Conservation (phyloP, 192 early-diverging fungal species). For the Chytriomyces hyalinus region DNA sequence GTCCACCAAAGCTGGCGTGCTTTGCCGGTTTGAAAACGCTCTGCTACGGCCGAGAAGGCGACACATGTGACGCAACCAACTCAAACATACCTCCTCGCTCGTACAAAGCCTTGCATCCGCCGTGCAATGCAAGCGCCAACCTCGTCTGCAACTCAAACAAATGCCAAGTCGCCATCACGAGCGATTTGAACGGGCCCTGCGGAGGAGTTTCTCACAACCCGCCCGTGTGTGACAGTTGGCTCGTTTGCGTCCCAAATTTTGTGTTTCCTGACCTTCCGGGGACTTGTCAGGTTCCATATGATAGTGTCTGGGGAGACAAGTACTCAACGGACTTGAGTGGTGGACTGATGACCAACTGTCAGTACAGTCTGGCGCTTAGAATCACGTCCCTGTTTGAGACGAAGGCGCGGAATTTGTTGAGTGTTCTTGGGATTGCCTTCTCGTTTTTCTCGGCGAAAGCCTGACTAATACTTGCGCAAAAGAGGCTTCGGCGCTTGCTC, state of each 20-base stretch:
- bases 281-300: neutral
- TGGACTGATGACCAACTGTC: slow-evolving; percentile 20
- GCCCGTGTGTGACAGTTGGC: neutral
- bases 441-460: neutral
- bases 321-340: neutral
- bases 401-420: neutral
- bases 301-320: neutral
- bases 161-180: neutral
- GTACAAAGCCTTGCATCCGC: neutral
- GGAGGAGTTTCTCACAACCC: neutral
- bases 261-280: neutral
- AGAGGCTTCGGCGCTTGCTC: slow-evolving; percentile 5
- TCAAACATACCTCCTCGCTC: neutral
- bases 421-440: neutral
- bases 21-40: neutral
- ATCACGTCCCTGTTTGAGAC: slow-evolving; percentile 31
- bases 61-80: neutral
- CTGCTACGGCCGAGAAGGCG: neutral
- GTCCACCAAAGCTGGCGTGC: neutral
- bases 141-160: neutral
- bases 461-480: neutral
- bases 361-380: slow-evolving; percentile 26
- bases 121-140: neutral
- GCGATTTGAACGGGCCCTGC: neutral
- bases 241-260: neutral